Evolutionary conservation across 1,139 yeast species (phyloP), one percentile per base, ranked within the genome.

Genomic region (Kodamaea derodonti): DNA sequence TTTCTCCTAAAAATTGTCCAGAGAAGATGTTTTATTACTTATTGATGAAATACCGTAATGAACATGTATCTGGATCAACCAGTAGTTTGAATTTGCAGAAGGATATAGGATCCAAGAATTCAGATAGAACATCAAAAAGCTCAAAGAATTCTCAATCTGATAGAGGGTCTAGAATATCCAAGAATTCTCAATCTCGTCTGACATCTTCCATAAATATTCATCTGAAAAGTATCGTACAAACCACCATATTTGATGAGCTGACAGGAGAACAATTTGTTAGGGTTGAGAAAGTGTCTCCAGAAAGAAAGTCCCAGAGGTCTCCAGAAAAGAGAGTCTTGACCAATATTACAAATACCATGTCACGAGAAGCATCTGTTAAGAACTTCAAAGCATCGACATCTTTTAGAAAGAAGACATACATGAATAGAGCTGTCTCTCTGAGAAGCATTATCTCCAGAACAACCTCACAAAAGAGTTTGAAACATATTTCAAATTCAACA

Each of bases 11-110:
- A 20, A 74, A 79, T 36, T 84, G 83, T 45, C 78, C 95, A 1
- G 98, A 94, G 52, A 94, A 92, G 65, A 79, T 92, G 37, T 92
- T 92, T 49, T 94, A 92, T 60, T 83, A 87, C 42, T 64, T 94
- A 38, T 66, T 92, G 41, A 68, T 83, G 68, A 81, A 86, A 50
- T 92, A 92, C 58, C 75, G 97, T 46, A 84, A 83, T 48, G 94
- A 84, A 41, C 95, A 86, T 54, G 49, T 57, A 4, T 30, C 34
- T 14, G 32, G 22, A 11, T 32, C 42, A 4, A 22, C 20, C 15
- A 41, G 14, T n/a, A n/a, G 14, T 7, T n/a, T 24, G 6, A 24
- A 24, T 26, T 47, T 42, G 34, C 51, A 55, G 24, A 58, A 57
- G 32, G 58, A 52, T 24, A 42, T 43, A 31, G n/a, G n/a, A n/a